Percentiles rank a stretch among this genome's conserved stretches.
Conservation (phyloP, 805 yeast genomes). For the Zygosaccharomyces bisporus region DNA sequence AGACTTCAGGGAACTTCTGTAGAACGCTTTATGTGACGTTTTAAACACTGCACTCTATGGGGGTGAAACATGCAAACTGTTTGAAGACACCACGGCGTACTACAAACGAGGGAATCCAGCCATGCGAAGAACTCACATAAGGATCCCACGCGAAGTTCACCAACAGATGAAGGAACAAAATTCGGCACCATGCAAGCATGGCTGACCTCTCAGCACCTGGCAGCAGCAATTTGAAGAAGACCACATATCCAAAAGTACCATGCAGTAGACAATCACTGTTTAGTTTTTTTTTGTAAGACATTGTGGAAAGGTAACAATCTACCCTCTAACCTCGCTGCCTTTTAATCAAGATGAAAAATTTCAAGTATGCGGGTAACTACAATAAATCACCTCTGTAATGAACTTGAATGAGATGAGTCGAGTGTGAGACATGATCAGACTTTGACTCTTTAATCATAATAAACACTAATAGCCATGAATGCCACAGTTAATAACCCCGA, state of each 20-base stretch:
- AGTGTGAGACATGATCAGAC: not conserved
- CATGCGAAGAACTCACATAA: constrained; percentile 26
- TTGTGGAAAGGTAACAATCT: no score
- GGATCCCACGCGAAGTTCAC: constrained; percentile 8
- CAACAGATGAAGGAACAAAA: not conserved
- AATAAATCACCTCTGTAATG: no score
- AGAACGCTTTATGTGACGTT: not conserved
- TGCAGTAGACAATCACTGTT: not conserved
- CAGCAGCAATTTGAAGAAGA: not conserved
- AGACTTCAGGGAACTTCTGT: constrained; percentile 1
- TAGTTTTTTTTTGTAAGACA: not conserved
- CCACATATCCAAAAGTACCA: not conserved
- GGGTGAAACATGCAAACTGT: constrained; percentile 26
- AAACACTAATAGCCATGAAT: constrained; percentile 9
- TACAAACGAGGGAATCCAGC: constrained; percentile 17
- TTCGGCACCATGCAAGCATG: not conserved
- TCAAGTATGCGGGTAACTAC: constrained; percentile 5
- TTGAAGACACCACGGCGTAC: constrained; percentile 21
- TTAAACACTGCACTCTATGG: constrained; percentile 30
- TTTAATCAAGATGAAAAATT: constrained; percentile 1
- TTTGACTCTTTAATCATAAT: no score
- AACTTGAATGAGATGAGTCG: constrained; percentile 1
- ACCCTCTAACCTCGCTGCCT: not conserved
- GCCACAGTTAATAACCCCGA: constrained; percentile 12
- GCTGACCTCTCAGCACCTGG: not conserved